A percentile compares a stretch with the other conserved stretches of the same genome.
Evolutionary conservation across 495 filamentous ascomycete species (phyloP).

Genomic region (Aspergillus sclerotiicarbonarius): DNA sequence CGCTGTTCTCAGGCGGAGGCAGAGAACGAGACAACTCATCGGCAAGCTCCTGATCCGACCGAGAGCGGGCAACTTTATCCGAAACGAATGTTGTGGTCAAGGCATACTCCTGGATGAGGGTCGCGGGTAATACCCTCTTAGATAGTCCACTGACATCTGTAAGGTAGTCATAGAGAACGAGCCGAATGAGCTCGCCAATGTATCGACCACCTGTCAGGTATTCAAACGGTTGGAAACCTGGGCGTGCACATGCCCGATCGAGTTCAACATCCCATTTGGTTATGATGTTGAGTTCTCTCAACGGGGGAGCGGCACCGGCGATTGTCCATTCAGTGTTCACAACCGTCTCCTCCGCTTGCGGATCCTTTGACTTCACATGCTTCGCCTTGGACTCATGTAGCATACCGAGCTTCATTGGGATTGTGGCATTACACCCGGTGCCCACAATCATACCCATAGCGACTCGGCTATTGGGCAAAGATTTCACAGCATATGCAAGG

Average conservation of each 20-base stretch:
- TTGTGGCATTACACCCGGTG: conserved; percentile 81
- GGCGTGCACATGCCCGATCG: conserved; percentile 62
- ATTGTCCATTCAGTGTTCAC: conserved; percentile 90
- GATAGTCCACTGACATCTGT: conserved; percentile 36
- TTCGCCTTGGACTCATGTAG: conserved; percentile 63
- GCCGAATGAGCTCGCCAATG: conserved; percentile 75
- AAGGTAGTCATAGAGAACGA: conserved; percentile 69
- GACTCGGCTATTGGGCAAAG: conserved; percentile 65
- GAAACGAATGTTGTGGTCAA: conserved; percentile 71
- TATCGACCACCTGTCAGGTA: conserved; percentile 86
- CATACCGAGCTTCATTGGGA: conserved; percentile 63
- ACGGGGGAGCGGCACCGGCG: conserved; percentile 64
- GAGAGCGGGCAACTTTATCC: conserved; percentile 53
- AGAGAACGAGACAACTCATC: conserved; percentile 53
- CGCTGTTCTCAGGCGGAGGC: conserved; percentile 43
- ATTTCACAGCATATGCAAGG: conserved; percentile 63
- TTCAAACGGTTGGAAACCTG: conserved; percentile 83
- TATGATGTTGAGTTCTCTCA: conserved; percentile 60
- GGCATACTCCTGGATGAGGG: conserved; percentile 58
- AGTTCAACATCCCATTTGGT: conserved; percentile 71
- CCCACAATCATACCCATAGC: conserved; percentile 81
- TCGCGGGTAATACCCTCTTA: conserved; percentile 50
- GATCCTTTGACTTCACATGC: conserved; percentile 35
- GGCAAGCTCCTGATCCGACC: conserved; percentile 46
- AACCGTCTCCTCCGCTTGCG: conserved; percentile 58